These are phyloP conservation scores for Aspergillus nanangensis DNA, from an alignment of 495 filamentous ascomycete species.

Conservation along the genomic window DNA sequence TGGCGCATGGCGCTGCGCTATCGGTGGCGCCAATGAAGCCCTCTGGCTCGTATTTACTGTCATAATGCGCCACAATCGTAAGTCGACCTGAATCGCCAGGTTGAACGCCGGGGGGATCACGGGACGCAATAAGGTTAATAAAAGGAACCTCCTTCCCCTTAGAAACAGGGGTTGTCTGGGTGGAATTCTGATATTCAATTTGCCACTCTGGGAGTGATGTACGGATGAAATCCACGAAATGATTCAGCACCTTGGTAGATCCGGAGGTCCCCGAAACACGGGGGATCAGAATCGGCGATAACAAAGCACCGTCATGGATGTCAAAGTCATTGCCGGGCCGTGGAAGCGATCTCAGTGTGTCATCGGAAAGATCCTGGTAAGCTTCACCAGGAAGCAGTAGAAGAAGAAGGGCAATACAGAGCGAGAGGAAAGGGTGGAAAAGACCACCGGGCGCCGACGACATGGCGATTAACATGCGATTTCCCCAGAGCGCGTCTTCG, in stretches of 20 bases:
- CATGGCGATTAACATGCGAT: slow-evolving; percentile 19
- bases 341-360: slow-evolving; percentile 62
- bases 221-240: slow-evolving; percentile 79
- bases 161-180: slow-evolving; percentile 70
- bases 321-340: slow-evolving; percentile 74
- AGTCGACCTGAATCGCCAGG: slow-evolving; percentile 72
- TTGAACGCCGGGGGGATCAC: slow-evolving; percentile 79
- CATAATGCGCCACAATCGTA: slow-evolving; percentile 92
- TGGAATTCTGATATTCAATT: slow-evolving; percentile 81
- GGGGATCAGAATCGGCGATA: slow-evolving; percentile 86
- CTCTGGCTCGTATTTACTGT: slow-evolving; percentile 72
- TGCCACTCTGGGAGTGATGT: slow-evolving; percentile 72
- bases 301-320: slow-evolving; percentile 64
- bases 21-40: slow-evolving; percentile 95
- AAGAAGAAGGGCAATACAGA: slow-evolving; percentile 23
- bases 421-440: slow-evolving; percentile 21
- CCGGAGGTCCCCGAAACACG: slow-evolving; percentile 85
- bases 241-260: slow-evolving; percentile 66
- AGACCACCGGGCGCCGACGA: slow-evolving; percentile 23
- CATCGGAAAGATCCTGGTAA: slow-evolving; percentile 71
- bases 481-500: too few species aligned
- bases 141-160: slow-evolving; percentile 71
- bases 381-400: slow-evolving; percentile 37
- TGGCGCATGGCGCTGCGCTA: slow-evolving; percentile 88
- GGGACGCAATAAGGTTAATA: slow-evolving; percentile 77